These are phyloP conservation scores for Phialocephala subalpina DNA, from an alignment of 2,329 filamentous ascomycete genomes.

Conservation along the genomic window DNA sequence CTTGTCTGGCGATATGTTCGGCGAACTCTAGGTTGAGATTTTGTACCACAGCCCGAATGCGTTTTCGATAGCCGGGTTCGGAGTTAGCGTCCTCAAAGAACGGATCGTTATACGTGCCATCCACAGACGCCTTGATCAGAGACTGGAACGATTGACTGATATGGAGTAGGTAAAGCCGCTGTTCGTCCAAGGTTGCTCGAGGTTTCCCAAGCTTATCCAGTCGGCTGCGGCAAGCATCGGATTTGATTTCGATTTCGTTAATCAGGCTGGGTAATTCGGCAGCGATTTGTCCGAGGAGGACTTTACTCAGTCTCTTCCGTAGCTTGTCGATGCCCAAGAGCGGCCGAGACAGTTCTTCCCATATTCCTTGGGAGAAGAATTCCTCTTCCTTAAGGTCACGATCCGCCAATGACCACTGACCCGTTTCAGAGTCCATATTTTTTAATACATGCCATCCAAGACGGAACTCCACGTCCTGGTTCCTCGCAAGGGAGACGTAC, in stretches of 20 bases:
- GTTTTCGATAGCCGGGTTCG: conserved; percentile 47
- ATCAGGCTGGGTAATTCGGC: conserved; percentile 55
- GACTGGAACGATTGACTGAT: conserved; percentile 54
- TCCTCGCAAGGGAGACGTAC: conserved; percentile 53
- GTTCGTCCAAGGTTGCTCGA: conserved; percentile 54
- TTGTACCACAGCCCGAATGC: conserved; percentile 63
- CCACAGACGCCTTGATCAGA: conserved; percentile 54
- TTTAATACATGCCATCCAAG: conserved; percentile 63
- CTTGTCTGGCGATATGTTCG: conserved; percentile 49
- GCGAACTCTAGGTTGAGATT: conserved; percentile 57
- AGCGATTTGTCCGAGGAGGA: conserved; percentile 58
- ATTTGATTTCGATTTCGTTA: conserved; percentile 50
- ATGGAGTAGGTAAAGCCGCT: conserved; percentile 55
- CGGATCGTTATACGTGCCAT: conserved; percentile 58
- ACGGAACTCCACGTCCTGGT: conserved; percentile 54
- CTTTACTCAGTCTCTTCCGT: conserved; percentile 55
- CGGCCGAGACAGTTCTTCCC: conserved; percentile 46
- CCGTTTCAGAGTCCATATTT: conserved; percentile 53
- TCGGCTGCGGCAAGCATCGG: conserved; percentile 44
- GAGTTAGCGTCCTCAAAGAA: conserved; percentile 57
- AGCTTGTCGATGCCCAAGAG: conserved; percentile 58
- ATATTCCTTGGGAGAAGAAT: conserved; percentile 54
- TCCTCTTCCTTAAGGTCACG: conserved; percentile 50
- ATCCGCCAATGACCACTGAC: conserved; percentile 41
- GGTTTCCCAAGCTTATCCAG: conserved; percentile 58